These are phyloP conservation scores for Ligustrum vulgare DNA, from an alignment of 257 asterid genomes.

Conservation along the genomic window DNA sequence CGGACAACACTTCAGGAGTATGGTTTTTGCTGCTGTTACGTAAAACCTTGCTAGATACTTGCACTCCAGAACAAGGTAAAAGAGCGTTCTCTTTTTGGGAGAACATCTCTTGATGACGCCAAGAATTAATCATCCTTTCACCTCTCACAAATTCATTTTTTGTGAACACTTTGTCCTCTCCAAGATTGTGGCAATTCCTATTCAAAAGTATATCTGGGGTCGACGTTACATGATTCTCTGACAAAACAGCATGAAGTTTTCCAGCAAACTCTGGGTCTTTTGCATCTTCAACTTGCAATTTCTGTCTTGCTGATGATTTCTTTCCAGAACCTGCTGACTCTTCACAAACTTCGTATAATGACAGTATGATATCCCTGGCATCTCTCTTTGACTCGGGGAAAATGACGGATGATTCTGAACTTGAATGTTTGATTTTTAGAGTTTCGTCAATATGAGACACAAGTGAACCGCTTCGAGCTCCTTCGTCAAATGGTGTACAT, in stretches of 20 bases:
- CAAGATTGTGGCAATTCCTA: constrained; percentile 27
- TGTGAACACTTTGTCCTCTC: constrained; percentile 27
- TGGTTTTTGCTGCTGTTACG: constrained; percentile 25
- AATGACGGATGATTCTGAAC: constrained; percentile 38
- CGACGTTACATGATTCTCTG: constrained; percentile 32
- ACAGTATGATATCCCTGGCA: constrained; percentile 27
- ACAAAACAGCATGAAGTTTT: constrained; percentile 33
- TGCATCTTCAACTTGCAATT: constrained; percentile 43
- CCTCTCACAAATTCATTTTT: constrained; percentile 11
- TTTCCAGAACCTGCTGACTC: constrained; percentile 29
- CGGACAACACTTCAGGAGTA: constrained; percentile 36
- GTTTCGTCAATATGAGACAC: constrained; percentile 34
- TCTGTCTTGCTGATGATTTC: constrained; percentile 34
- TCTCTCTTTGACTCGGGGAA: constrained; percentile 33
- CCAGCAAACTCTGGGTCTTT: constrained; percentile 35
- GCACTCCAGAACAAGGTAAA: constrained; percentile 45
- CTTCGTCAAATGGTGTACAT: constrained; percentile 30
- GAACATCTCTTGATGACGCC: constrained; percentile 27
- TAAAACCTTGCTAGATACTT: constrained; percentile 28
- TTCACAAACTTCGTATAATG: constrained; percentile 31
- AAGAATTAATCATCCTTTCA: constrained; percentile 34
- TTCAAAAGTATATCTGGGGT: constrained; percentile 32
- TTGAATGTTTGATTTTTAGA: constrained; percentile 27
- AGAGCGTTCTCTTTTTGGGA: constrained; percentile 38
- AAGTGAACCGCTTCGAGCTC: constrained; percentile 29